Evolutionary conservation across 306 rosid genomes (phyloP), one percentile per base, ranked within the genome.

Genomic region (Vigna trinervia): DNA sequence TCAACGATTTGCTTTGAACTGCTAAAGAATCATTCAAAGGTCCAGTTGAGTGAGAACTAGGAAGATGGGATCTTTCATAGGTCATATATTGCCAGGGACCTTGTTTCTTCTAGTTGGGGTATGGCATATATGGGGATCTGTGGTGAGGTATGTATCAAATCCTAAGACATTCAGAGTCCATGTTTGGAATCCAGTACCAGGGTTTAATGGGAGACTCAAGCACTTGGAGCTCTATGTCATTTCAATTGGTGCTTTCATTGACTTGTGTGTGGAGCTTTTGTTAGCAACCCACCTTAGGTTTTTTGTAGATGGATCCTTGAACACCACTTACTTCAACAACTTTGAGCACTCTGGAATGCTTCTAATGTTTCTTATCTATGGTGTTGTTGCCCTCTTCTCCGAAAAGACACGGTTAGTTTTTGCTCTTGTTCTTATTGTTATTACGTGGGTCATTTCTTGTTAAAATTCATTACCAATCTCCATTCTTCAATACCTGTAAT

Each of bases 271-370:
- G 56, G 97, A 92, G 88, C 90, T 92, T 85, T 77, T 92, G 28
- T 63, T 89, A 78, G 89, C 97, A 9, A 88, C 97, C 36, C 97
- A 86, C 38, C 86, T 89, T 58, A 86, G 73, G 84, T 87, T 90
- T 77, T 82, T 90, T 61, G 89, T 87, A 0, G 72, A 88, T 60
- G 96, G 91, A 52, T 82, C 79, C 66, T 77, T 90, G 83, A 93
- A 93, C 85, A 89, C 94, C 13, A 77, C 83, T 39, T 94, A 93
- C 60, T 84, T 93, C 91, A 93, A 90, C 63, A 87, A 93, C 84
- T 90, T 93, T 61, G 97, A 93, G 83, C 96, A 93, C 84, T 87
- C 96, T 0, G 96, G 91, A 74, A 93, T 93, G 96, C 97, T 93
- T 83, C 84, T 93, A 8, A 93, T 89, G 97, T 93, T 93, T 85